phyloP scores from a whole-genome alignment of 805 yeast genomes.

The Hanseniaspora lindneri region DNA sequence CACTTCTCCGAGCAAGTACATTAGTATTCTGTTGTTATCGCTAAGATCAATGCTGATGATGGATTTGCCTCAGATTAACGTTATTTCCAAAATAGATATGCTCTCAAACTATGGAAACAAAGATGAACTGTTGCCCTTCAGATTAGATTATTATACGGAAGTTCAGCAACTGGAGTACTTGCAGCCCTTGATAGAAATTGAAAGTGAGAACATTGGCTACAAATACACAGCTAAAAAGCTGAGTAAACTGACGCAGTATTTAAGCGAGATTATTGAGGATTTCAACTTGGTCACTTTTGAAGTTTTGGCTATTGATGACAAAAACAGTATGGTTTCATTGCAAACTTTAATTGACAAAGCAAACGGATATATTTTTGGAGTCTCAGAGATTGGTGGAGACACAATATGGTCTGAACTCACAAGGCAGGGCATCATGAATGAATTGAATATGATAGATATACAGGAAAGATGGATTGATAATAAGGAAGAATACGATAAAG shows the following conservation, averaged over 20 bases:
- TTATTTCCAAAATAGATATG: slow-evolving; percentile 80
- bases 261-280: slow-evolving; percentile 76
- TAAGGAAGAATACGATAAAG: slow-evolving; percentile 63
- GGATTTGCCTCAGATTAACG: slow-evolving; percentile 87
- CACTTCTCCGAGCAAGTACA: slow-evolving; percentile 78
- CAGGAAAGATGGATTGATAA: slow-evolving; percentile 94
- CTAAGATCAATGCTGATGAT: slow-evolving; percentile 85
- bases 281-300: slow-evolving; percentile 79
- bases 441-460: slow-evolving; percentile 40
- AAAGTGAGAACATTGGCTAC: slow-evolving; percentile 36
- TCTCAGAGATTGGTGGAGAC: slow-evolving; percentile 94
- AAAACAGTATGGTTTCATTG: slow-evolving; percentile 76
- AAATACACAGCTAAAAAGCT: slow-evolving; percentile 49
- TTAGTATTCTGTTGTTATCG: slow-evolving; percentile 67
- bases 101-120: slow-evolving; percentile 52
- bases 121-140: slow-evolving; percentile 51
- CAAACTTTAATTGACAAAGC: slow-evolving; percentile 76
- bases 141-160: slow-evolving; percentile 77
- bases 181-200: slow-evolving; percentile 57
- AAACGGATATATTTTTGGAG: slow-evolving; percentile 84
- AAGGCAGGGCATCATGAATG: slow-evolving; percentile 43
- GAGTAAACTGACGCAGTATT: slow-evolving; percentile 56
- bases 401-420: slow-evolving; percentile 94
- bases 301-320: slow-evolving; percentile 83
- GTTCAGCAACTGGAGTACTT: slow-evolving; percentile 71